Conservation (phyloP, 1,284 basidiomycete genomes). For the Boletus holoroseus region DNA sequence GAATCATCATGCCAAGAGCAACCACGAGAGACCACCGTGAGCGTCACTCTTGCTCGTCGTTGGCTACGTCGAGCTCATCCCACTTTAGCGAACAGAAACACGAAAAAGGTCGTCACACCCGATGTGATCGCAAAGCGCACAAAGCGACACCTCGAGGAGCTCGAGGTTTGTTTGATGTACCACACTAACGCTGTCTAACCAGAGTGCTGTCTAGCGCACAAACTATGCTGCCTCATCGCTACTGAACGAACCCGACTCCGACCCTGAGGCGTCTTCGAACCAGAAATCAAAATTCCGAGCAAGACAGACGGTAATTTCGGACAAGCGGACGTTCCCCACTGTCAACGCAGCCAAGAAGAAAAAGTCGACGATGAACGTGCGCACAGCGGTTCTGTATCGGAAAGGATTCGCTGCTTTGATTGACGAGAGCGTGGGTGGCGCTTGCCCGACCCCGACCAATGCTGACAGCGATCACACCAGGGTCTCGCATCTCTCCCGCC, state of each 20-base stretch:
- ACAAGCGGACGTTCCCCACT: slow-evolving; percentile 50
- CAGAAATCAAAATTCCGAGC: slow-evolving; percentile 55
- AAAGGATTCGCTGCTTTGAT: slow-evolving; percentile 67
- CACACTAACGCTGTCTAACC: neutral
- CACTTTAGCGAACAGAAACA: slow-evolving; percentile 39
- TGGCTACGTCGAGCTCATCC: slow-evolving; percentile 11
- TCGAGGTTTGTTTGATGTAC: slow-evolving; percentile 49
- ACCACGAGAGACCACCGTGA: slow-evolving; percentile 43
- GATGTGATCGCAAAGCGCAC: slow-evolving; percentile 70
- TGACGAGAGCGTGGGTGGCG: slow-evolving; percentile 66
- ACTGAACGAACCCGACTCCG: slow-evolving; percentile 44
- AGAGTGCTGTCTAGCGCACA: slow-evolving; percentile 47
- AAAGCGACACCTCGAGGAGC: slow-evolving; percentile 71
- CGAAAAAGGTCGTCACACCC: slow-evolving; percentile 49
- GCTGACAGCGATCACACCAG: slow-evolving; percentile 34
- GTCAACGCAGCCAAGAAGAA: slow-evolving; percentile 48
- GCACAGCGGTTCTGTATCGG: slow-evolving; percentile 72
- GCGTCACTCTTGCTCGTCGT: slow-evolving; percentile 1
- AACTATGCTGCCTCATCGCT: slow-evolving; percentile 61
- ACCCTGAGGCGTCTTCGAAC: slow-evolving; percentile 25
- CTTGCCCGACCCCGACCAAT: neutral
- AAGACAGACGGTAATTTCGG: slow-evolving; percentile 61
- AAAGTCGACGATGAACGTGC: slow-evolving; percentile 74
- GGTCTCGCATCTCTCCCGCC: slow-evolving; percentile 52
- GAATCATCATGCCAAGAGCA: slow-evolving; percentile 21